These are phyloP conservation scores for Diaporthe ilicicola DNA, from an alignment of 2,329 filamentous ascomycete genomes.

Conservation along the genomic window DNA sequence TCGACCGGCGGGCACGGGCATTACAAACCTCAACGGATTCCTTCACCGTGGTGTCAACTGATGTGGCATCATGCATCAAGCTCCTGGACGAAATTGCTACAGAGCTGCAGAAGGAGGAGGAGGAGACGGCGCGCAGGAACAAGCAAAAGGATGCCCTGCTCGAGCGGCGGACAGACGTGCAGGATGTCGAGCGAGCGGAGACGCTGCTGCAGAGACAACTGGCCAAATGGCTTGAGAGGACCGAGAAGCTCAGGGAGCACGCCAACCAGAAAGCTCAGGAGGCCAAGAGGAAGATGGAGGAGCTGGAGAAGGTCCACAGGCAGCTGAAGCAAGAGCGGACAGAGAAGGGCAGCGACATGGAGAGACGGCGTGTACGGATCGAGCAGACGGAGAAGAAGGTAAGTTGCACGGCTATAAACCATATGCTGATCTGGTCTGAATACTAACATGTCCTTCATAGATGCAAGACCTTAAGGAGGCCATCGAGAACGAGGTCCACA, in stretches of 20 bases:
- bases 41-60: conserved; percentile 82
- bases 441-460: conserved; percentile 55
- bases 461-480: conserved; percentile 98
- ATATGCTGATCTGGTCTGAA: conserved; percentile 9
- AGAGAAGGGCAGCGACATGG: conserved; percentile 91
- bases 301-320: conserved; percentile 81
- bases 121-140: conserved; percentile 81
- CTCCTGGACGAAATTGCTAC: conserved; percentile 85
- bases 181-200: conserved; percentile 91
- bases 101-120: conserved; percentile 91
- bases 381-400: conserved; percentile 99
- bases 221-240: conserved; percentile 85
- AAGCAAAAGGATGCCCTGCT: conserved; percentile 87
- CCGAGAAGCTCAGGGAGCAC: conserved; percentile 81
- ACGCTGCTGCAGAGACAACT: conserved; percentile 84
- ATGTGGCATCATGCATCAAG: conserved; percentile 88
- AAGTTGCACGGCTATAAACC: conserved; percentile 40
- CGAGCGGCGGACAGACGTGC: conserved; percentile 87
- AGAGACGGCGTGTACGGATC: conserved; percentile 89
- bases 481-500: conserved; percentile 92
- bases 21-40: conserved; percentile 92
- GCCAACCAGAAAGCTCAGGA: conserved; percentile 82
- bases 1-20: conserved; percentile 88
- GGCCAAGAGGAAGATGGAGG: conserved; percentile 90
- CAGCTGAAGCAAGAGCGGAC: conserved; percentile 84